Base-by-base conservation (phyloP, 768 basidiomycete genomes). In the Hydnum rufescens region DNA sequence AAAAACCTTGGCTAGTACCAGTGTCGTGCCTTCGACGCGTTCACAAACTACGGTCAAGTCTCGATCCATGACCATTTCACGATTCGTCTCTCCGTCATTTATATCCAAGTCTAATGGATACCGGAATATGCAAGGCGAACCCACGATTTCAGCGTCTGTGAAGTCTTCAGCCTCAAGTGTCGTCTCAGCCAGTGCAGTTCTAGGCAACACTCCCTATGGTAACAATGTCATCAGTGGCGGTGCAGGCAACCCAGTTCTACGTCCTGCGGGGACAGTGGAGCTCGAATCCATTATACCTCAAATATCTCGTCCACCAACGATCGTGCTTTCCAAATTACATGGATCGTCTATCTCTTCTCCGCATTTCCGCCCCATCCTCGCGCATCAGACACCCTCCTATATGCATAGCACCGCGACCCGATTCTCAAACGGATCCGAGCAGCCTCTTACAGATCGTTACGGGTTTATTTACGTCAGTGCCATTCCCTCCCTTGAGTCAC, bases 221-320 rank as follows among this genome's bases (percentile, higher is more conserved):
- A n/a, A n/a, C n/a, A n/a, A n/a, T n/a, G n/a, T 34, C 51, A 19
- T 18, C 51, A 5, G 13, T 13, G 36, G 36, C 36, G 36, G 36
- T 5, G 44, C 57, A n/a, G 52, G 46, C 30, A 19, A 28, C n/a
- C 46, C 28, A 49, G 6, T 22, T 26, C 5, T 5, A 4, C 8
- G n/a, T 19, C 18, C 52, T 5, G 25, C 52, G 26, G 51, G 67
- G 51, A 26, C 67, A 32, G 58, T 60, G 25, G 53, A 60, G 42
- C 32, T 62, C 32, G 83, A 87, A 60, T 80, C 79, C 6, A 89
- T 90, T 56, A 83, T 89, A 42, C 84, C 87, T 0, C 79, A 74
- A 1, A 76, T 68, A 5, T 71, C 82, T 18, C 85, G 84, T 60
- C 87, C 85, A 0, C 85, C 87, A 0, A 88, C 85, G 0, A 80